These are phyloP conservation scores for Gleditsia sinensis DNA, from an alignment of 306 rosid species.

Conservation along the genomic window DNA sequence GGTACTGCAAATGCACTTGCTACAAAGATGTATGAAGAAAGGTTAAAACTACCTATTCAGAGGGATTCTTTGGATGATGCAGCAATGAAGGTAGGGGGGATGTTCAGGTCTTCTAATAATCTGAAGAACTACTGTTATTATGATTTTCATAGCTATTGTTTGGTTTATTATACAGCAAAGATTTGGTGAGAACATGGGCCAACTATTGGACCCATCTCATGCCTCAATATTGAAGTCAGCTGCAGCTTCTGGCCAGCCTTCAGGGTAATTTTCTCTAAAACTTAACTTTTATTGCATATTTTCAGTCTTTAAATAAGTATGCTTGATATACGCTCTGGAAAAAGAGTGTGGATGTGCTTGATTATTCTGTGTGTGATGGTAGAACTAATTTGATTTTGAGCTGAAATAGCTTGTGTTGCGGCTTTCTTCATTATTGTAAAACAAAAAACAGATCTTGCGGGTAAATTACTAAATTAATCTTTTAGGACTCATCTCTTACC, in stretches of 20 bases:
- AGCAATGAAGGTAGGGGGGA: constrained; percentile 69
- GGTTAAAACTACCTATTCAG: constrained; percentile 80
- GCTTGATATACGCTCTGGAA: background rate
- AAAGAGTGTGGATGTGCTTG: background rate
- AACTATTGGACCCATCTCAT: constrained; percentile 82
- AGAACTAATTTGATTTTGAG: constrained; percentile 14
- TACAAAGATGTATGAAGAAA: constrained; percentile 94
- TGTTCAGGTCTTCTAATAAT: constrained; percentile 22
- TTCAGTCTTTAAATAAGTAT: background rate
- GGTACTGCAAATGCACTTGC: constrained; percentile 95
- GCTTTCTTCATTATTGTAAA: constrained; percentile 1
- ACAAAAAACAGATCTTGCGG: background rate
- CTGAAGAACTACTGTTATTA: constrained; percentile 11
- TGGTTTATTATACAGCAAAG: constrained; percentile 67
- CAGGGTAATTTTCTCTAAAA: constrained; percentile 61
- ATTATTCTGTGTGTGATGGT: constrained; percentile 8
- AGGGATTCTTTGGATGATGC: constrained; percentile 94
- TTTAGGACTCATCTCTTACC: background rate
- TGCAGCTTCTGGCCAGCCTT: constrained; percentile 85
- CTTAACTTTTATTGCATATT: constrained; percentile 8
- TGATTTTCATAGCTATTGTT: constrained; percentile 32
- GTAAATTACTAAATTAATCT: background rate
- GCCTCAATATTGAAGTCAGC: constrained; percentile 88
- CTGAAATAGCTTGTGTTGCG: constrained; percentile 4
- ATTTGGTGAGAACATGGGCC: constrained; percentile 90